phyloP scores from a whole-genome alignment of 345 rosid genomes.

The Pelargonium nanum region DNA sequence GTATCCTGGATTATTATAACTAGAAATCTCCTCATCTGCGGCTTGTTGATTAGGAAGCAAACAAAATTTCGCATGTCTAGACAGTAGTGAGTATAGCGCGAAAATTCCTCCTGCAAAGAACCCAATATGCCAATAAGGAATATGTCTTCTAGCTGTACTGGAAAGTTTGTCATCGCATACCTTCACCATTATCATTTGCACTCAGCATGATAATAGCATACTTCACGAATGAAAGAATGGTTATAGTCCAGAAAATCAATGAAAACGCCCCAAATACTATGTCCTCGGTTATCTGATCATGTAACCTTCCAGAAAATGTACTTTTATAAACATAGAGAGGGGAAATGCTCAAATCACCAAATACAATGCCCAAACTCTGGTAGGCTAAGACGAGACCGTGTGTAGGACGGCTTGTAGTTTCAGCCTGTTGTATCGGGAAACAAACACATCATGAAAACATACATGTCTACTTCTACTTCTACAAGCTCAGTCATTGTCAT shows the following conservation, averaged over 20 bases:
- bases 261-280: conserved; percentile 69
- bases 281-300: conserved; percentile 51
- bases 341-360: conserved; percentile 65
- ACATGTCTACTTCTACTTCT: background rate
- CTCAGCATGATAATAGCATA: conserved; percentile 49
- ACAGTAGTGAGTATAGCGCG: conserved; percentile 74
- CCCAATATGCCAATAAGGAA: background rate
- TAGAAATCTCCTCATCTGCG: conserved; percentile 84
- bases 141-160: background rate
- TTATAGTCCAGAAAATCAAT: conserved; percentile 79
- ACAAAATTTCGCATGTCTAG: conserved; percentile 65
- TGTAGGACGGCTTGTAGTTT: conserved; percentile 31
- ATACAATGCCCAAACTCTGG: conserved; percentile 79
- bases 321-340: conserved; percentile 80
- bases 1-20: conserved; percentile 44
- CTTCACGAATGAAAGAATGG: conserved; percentile 66
- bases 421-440: conserved; percentile 44
- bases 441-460: background rate
- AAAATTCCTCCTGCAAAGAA: conserved; percentile 70
- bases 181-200: conserved; percentile 82
- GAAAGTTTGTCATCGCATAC: conserved; percentile 25
- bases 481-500: background rate
- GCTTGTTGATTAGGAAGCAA: conserved; percentile 91
- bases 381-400: conserved; percentile 58
- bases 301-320: conserved; percentile 61